Percentiles rank a stretch among this genome's conserved stretches.
These are phyloP conservation scores for Comarum palustre DNA, from an alignment of 306 rosid species.

Conservation along the genomic window DNA sequence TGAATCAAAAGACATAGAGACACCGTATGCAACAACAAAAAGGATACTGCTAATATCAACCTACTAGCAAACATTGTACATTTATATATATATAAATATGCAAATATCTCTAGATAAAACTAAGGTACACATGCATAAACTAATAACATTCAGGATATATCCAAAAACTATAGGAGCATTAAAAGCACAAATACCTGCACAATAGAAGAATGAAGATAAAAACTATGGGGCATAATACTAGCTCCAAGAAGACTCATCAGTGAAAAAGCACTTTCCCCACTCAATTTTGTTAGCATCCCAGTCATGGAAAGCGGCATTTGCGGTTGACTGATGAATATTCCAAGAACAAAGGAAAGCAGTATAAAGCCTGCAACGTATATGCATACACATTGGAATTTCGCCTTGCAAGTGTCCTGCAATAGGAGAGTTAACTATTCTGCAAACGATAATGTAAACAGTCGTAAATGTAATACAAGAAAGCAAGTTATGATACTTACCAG, in stretches of 20 bases:
- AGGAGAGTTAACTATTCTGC: slow-evolving; percentile 26
- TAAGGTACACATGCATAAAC: background rate
- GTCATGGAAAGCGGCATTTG: slow-evolving; percentile 62
- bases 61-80: background rate
- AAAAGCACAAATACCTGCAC: slow-evolving; percentile 68
- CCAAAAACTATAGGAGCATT: background rate
- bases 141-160: background rate
- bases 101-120: background rate
- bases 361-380: slow-evolving; percentile 59
- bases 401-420: slow-evolving; percentile 62
- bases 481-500: slow-evolving; percentile 53
- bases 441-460: slow-evolving; percentile 1
- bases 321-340: slow-evolving; percentile 60
- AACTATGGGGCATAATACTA: slow-evolving; percentile 86
- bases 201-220: slow-evolving; percentile 86
- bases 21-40: background rate
- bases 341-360: slow-evolving; percentile 56
- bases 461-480: background rate
- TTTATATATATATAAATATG: background rate
- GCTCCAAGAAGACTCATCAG: slow-evolving; percentile 98
- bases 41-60: background rate
- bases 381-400: slow-evolving; percentile 47
- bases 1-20: background rate
- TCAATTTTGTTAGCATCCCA: slow-evolving; percentile 58
- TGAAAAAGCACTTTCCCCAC: slow-evolving; percentile 83